A percentile compares a stretch with the other conserved stretches of the same genome.
These are phyloP conservation scores for Aspergillus campestris DNA, from an alignment of 495 filamentous ascomycete genomes.

Conservation along the genomic window DNA sequence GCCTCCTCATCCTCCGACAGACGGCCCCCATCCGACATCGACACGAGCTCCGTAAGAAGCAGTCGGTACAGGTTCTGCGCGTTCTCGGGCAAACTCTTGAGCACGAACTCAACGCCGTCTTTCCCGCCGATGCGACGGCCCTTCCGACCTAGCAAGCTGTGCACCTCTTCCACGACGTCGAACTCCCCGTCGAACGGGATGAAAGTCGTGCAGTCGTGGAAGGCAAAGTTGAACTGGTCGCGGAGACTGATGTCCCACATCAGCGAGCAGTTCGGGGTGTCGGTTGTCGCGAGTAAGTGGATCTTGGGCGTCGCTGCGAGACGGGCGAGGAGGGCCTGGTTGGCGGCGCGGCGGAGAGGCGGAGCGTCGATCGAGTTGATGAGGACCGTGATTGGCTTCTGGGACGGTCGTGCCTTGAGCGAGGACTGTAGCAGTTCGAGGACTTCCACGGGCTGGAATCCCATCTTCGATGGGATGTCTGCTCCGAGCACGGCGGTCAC, in stretches of 20 bases:
- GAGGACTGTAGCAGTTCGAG: slow-evolving; percentile 54
- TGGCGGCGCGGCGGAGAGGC: slow-evolving; percentile 58
- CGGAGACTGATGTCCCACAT: slow-evolving; percentile 83
- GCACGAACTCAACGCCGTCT: slow-evolving; percentile 85
- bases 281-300: slow-evolving; percentile 68
- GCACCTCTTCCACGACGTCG: slow-evolving; percentile 78
- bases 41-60: slow-evolving; percentile 75
- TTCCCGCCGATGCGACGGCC: slow-evolving; percentile 78
- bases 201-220: slow-evolving; percentile 93
- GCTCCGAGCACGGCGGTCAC: slow-evolving; percentile 55
- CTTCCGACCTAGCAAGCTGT: slow-evolving; percentile 74
- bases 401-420: slow-evolving; percentile 40
- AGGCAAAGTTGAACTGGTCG: slow-evolving; percentile 73
- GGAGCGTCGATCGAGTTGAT: slow-evolving; percentile 80
- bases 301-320: slow-evolving; percentile 68
- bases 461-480: slow-evolving; percentile 45
- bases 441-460: slow-evolving; percentile 55
- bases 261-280: slow-evolving; percentile 77
- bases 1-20: slow-evolving; percentile 40
- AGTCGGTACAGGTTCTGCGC: slow-evolving; percentile 78
- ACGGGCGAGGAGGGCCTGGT: slow-evolving; percentile 66
- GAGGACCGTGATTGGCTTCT: slow-evolving; percentile 53
- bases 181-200: slow-evolving; percentile 59
- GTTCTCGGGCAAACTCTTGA: slow-evolving; percentile 84
- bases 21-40: slow-evolving; percentile 45